Evolutionary conservation across 2,329 filamentous ascomycete genomes (phyloP).

Genomic region (Aspergillus piperis): DNA sequence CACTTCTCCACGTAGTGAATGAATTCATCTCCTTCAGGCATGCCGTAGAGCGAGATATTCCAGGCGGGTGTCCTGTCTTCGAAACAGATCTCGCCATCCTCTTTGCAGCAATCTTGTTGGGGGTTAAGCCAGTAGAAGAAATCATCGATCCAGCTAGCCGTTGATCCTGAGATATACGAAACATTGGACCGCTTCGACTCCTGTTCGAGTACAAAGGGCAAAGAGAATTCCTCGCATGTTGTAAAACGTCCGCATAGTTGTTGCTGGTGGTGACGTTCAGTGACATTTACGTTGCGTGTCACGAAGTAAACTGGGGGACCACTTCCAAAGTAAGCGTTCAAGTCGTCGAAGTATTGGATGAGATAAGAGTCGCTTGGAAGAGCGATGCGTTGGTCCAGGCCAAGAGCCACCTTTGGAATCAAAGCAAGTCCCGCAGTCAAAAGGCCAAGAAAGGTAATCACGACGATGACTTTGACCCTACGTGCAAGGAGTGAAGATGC

Average conservation of each 20-base stretch:
- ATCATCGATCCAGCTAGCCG: constrained; percentile 96
- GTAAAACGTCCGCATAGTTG: constrained; percentile 90
- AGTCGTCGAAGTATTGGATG: constrained; percentile 93
- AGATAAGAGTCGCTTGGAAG: constrained; percentile 93
- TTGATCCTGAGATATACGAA: constrained; percentile 83
- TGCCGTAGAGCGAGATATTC: constrained; percentile 86
- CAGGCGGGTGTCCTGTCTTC: constrained; percentile 73
- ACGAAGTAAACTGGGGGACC: constrained; percentile 98
- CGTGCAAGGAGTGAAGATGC: constrained; percentile 78
- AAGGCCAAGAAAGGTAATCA: constrained; percentile 81
- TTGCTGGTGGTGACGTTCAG: constrained; percentile 73
- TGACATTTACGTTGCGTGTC: constrained; percentile 76
- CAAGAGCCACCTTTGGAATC: constrained; percentile 80
- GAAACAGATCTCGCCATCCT: constrained; percentile 75
- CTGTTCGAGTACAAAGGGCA: constrained; percentile 88
- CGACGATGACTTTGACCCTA: constrained; percentile 73
- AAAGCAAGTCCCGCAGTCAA: constrained; percentile 84
- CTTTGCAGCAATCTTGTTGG: constrained; percentile 72
- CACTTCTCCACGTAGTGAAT: constrained; percentile 82
- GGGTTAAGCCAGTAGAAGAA: constrained; percentile 98
- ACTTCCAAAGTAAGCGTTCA: constrained; percentile 87
- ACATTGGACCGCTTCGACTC: constrained; percentile 86
- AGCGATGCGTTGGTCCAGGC: constrained; percentile 90
- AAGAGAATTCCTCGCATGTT: constrained; percentile 77
- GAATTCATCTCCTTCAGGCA: constrained; percentile 94